These are phyloP conservation scores for Monosporozyma servazzii DNA, from an alignment of 805 yeast species.

Conservation along the genomic window DNA sequence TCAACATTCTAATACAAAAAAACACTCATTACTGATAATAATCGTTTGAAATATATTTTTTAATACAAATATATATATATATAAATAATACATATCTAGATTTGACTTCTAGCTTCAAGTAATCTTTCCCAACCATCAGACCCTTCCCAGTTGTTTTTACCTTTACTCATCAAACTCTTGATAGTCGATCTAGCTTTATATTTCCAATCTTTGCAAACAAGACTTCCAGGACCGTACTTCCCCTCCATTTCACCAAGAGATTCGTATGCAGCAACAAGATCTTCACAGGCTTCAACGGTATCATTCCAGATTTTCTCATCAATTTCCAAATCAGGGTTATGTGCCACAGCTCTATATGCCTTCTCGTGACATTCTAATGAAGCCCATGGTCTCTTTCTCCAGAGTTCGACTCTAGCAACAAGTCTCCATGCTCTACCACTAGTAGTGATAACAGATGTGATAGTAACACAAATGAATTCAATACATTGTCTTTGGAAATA, in stretches of 20 bases:
- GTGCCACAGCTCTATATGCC: constrained; percentile 66
- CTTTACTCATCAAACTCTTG: constrained; percentile 69
- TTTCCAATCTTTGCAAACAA: constrained; percentile 90
- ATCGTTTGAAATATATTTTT: not conserved
- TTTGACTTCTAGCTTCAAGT: constrained; percentile 30
- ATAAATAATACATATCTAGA: constrained; percentile 6
- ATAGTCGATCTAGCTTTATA: constrained; percentile 68
- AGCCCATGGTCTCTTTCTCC: constrained; percentile 84
- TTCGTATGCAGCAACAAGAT: constrained; percentile 77
- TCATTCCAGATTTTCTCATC: constrained; percentile 62
- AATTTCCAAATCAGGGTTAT: constrained; percentile 53
- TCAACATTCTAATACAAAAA: not conserved
- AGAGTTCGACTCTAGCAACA: constrained; percentile 74
- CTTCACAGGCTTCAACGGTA: constrained; percentile 70
- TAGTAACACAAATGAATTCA: constrained; percentile 57
- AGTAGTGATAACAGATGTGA: constrained; percentile 63
- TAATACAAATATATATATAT: constrained; percentile 1
- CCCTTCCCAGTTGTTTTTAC: constrained; percentile 71
- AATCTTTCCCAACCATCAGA: constrained; percentile 67
- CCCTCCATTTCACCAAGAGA: constrained; percentile 81
- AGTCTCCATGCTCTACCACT: constrained; percentile 63
- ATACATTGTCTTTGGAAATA: constrained; percentile 62
- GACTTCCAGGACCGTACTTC: constrained; percentile 64
- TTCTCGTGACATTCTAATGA: constrained; percentile 79
- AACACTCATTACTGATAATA: not conserved